phyloP scores from a whole-genome alignment of 2,329 filamentous ascomycete species.

The Phaeosphaeria sp. region DNA sequence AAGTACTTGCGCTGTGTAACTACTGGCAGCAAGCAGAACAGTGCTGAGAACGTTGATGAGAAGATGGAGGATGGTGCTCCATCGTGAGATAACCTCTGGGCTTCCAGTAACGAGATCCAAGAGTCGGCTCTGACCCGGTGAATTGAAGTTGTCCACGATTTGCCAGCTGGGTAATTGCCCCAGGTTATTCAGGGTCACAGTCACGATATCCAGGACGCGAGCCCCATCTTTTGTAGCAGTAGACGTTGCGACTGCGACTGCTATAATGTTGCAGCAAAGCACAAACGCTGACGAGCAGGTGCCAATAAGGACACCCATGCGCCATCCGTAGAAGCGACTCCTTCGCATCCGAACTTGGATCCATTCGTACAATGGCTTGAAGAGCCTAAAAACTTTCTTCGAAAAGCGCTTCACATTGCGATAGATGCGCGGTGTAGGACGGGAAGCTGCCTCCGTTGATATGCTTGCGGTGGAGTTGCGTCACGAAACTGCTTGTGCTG shows the following conservation, averaged over 20 bases:
- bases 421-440: not conserved
- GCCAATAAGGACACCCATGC: not conserved
- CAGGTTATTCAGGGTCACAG: too few relatives aligned
- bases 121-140: not conserved
- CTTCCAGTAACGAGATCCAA: not conserved
- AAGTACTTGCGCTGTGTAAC: constrained; percentile 16
- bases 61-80: not conserved
- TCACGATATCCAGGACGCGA: too few relatives aligned
- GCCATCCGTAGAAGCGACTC: not conserved
- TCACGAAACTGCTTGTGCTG: not conserved
- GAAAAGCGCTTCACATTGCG: not conserved
- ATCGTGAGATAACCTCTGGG: not conserved
- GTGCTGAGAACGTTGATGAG: constrained; percentile 13
- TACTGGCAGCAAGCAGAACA: constrained; percentile 11
- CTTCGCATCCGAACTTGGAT: not conserved
- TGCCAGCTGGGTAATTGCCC: too few relatives aligned
- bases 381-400: not conserved
- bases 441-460: not conserved
- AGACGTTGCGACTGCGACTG: not conserved
- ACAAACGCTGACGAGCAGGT: not conserved
- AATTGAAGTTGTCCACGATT: too few relatives aligned
- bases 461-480: not conserved
- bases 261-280: not conserved
- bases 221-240: not conserved
- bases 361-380: not conserved